These are phyloP conservation scores for Leccinum fuscescens DNA, from an alignment of 1,284 basidiomycete species.

Conservation along the genomic window DNA sequence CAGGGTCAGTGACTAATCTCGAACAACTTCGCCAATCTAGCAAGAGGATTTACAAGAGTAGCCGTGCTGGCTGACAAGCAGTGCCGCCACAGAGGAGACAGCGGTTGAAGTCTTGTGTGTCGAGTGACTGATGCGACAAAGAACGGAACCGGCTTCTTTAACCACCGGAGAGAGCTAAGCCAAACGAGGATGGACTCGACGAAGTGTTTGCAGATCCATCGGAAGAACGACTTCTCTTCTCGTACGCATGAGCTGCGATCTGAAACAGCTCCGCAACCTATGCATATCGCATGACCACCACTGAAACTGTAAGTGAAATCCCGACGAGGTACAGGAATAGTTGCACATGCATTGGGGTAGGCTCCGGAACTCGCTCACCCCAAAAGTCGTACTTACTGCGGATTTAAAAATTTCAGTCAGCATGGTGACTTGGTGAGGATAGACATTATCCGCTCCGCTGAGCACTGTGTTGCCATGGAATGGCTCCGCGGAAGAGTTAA, in stretches of 20 bases:
- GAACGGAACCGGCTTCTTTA: background rate
- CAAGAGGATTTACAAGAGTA: background rate
- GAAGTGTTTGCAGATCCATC: background rate
- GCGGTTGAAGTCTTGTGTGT: background rate
- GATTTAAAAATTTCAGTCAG: background rate
- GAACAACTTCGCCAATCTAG: background rate
- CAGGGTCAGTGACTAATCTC: constrained; percentile 1
- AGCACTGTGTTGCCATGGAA: background rate
- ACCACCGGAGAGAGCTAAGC: background rate
- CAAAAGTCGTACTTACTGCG: background rate
- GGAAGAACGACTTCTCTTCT: background rate
- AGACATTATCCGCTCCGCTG: background rate
- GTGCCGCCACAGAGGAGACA: background rate
- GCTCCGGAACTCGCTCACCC: background rate
- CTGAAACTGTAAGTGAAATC: background rate
- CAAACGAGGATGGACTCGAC: background rate
- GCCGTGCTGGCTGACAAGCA: background rate
- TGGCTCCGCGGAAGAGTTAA: background rate
- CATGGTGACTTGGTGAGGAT: background rate
- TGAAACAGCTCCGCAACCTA: background rate
- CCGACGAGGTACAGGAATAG: background rate
- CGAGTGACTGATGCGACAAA: background rate
- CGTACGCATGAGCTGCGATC: background rate
- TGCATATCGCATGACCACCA: background rate
- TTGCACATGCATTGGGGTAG: background rate